Evolutionary conservation across 768 basidiomycete species (phyloP).

Genomic region (Pulveroboletus sp.): DNA sequence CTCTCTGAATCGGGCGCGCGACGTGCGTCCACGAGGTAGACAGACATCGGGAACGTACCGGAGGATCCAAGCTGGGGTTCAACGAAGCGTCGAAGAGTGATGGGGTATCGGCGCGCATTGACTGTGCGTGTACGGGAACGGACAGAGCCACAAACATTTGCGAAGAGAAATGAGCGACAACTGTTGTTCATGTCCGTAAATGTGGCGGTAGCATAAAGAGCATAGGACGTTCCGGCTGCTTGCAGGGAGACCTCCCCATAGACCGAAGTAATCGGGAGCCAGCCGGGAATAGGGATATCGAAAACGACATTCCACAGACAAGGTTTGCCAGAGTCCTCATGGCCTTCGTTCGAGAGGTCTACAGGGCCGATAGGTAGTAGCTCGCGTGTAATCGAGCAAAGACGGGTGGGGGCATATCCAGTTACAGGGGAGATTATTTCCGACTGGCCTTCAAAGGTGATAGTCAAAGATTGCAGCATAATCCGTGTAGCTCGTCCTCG

Average conservation of each 20-base stretch:
- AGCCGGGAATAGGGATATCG: conserved; percentile 82
- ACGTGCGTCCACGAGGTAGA: conserved; percentile 43
- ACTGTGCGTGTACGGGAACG: conserved; percentile 40
- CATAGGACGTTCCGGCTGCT: conserved; percentile 57
- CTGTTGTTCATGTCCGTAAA: conserved; percentile 46
- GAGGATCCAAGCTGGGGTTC: conserved; percentile 36
- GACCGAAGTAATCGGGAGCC: conserved; percentile 65
- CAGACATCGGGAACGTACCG: conserved; percentile 29
- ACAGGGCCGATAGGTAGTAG: conserved; percentile 46
- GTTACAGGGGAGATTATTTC: conserved; percentile 62
- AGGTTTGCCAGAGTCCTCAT: conserved; percentile 50
- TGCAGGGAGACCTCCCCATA: conserved; percentile 42
- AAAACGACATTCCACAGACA: conserved; percentile 75
- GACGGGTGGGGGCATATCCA: conserved; percentile 64
- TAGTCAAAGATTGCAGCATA: conserved; percentile 60
- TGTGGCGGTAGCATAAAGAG: conserved; percentile 62
- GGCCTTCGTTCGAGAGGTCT: conserved; percentile 60
- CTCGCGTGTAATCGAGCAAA: conserved; percentile 63
- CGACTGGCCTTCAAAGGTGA: conserved; percentile 84
- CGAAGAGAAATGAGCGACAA: conserved; percentile 41
- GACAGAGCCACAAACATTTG: conserved; percentile 53
- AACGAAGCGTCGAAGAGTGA: conserved; percentile 53
- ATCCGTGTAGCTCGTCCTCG: conserved; percentile 43
- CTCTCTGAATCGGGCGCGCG: conserved; percentile 13
- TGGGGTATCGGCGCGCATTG: conserved; percentile 35